phyloP scores from a whole-genome alignment of 2,329 filamentous ascomycete species.

The Diaporthe nobilis region DNA sequence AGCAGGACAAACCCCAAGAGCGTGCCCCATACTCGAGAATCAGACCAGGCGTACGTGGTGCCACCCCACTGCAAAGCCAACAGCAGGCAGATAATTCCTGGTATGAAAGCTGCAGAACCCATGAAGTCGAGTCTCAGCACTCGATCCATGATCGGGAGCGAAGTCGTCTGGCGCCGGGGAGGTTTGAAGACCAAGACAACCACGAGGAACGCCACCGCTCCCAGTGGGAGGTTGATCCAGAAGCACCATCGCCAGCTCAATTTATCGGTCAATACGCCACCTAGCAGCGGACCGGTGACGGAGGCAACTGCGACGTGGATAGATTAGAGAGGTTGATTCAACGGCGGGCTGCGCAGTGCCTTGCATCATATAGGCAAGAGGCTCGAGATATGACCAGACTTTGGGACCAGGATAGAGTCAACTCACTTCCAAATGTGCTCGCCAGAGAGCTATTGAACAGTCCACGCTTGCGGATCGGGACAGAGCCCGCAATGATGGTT shows the following conservation, averaged over 20 bases:
- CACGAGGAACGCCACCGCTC: background rate
- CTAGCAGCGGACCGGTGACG: background rate
- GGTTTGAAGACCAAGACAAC: background rate
- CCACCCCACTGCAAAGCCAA: slow-evolving; percentile 71
- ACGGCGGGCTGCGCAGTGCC: too few relatives aligned
- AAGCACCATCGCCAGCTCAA: background rate
- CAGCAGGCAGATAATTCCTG: background rate
- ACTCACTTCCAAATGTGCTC: background rate
- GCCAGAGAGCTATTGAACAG: background rate
- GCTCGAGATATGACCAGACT: too few relatives aligned
- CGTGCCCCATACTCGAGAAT: slow-evolving; percentile 57
- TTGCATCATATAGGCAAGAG: too few relatives aligned
- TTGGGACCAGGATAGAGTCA: background rate
- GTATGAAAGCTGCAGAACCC: slow-evolving; percentile 48
- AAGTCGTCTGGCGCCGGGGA: background rate
- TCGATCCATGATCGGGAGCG: background rate
- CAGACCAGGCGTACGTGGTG: slow-evolving; percentile 63
- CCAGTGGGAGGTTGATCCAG: background rate
- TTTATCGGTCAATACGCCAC: background rate
- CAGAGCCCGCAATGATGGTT: slow-evolving; percentile 1
- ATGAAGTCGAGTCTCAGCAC: slow-evolving; percentile 59
- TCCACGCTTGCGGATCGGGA: background rate
- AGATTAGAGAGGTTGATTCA: background rate
- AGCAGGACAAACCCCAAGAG: slow-evolving; percentile 58
- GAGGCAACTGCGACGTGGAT: background rate